Evolutionary conservation across 2,329 filamentous ascomycete species (phyloP).

Genomic region (Elsinoe ampelina): DNA sequence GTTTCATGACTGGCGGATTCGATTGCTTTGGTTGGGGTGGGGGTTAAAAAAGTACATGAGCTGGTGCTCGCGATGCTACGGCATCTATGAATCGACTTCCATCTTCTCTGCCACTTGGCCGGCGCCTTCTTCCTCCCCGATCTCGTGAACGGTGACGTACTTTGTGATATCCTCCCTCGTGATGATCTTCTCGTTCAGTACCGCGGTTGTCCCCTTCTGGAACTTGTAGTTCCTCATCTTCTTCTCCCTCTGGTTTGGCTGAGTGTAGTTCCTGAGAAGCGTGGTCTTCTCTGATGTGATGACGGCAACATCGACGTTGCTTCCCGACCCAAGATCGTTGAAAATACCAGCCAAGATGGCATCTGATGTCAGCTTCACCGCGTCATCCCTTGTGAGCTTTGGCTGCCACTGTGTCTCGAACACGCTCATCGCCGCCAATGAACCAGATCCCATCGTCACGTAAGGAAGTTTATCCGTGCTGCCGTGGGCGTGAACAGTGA

Average conservation of each 20-base stretch:
- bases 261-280: slow-evolving; percentile 84
- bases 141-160: slow-evolving; percentile 84
- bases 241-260: slow-evolving; percentile 78
- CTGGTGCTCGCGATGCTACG: slow-evolving; percentile 3
- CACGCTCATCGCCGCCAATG: slow-evolving; percentile 91
- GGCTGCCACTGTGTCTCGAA: slow-evolving; percentile 95
- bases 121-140: slow-evolving; percentile 58
- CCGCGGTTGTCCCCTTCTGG: slow-evolving; percentile 82
- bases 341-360: slow-evolving; percentile 96
- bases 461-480: slow-evolving; percentile 98
- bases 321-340: slow-evolving; percentile 94
- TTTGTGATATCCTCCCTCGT: slow-evolving; percentile 88
- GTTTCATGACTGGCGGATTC: not conserved
- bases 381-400: slow-evolving; percentile 64
- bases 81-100: slow-evolving; percentile 47
- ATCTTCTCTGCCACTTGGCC: slow-evolving; percentile 50
- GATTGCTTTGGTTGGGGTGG: not conserved
- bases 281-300: slow-evolving; percentile 95
- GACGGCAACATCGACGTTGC: slow-evolving; percentile 92
- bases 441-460: slow-evolving; percentile 97
- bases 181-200: slow-evolving; percentile 93
- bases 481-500: slow-evolving; percentile 97
- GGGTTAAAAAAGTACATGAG: slow-evolving; percentile 8
- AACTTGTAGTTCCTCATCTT: slow-evolving; percentile 95
- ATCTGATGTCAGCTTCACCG: slow-evolving; percentile 72